Conservation (phyloP, 441 rosid genomes). For the Sinapis alba region DNA sequence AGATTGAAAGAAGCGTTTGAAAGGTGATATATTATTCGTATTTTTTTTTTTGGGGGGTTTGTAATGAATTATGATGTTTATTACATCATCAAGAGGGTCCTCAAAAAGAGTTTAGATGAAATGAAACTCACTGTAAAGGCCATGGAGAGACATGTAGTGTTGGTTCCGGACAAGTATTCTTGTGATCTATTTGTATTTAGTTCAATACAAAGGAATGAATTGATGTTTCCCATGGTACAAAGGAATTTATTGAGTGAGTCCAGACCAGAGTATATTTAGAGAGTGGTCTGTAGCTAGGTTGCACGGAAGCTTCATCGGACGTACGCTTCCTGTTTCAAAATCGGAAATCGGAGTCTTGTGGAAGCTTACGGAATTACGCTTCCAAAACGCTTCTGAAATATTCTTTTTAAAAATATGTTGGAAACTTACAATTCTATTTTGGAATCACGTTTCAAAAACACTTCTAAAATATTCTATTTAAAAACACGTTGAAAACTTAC, state of each 20-base stretch:
- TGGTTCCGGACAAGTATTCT: constrained; percentile 16
- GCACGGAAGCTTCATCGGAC: too few species aligned
- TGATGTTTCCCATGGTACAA: background rate
- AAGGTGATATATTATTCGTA: constrained; percentile 8
- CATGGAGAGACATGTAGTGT: background rate
- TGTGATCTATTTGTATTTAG: constrained; percentile 17
- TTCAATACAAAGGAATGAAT: background rate
- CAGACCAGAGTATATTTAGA: background rate
- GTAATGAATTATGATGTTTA: background rate
- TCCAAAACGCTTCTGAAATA: too few species aligned
- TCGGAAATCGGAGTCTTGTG: too few species aligned
- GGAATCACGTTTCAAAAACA: too few species aligned
- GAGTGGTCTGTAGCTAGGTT: too few species aligned
- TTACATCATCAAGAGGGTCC: background rate
- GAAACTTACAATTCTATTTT: too few species aligned
- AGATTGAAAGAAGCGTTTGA: constrained; percentile 11
- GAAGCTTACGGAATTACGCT: too few species aligned
- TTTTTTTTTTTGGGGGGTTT: constrained; percentile 5
- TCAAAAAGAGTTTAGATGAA: constrained; percentile 1
- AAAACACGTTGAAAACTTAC: too few species aligned
- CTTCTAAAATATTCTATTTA: too few species aligned
- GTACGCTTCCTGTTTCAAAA: too few species aligned
- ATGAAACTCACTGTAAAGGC: constrained; percentile 29
- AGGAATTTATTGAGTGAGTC: background rate
- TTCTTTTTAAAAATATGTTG: too few species aligned